Percentiles rank a stretch among this genome's conserved stretches.
phyloP scores from a whole-genome alignment of 2,329 filamentous ascomycete species.

The Penicillium thymicola region DNA sequence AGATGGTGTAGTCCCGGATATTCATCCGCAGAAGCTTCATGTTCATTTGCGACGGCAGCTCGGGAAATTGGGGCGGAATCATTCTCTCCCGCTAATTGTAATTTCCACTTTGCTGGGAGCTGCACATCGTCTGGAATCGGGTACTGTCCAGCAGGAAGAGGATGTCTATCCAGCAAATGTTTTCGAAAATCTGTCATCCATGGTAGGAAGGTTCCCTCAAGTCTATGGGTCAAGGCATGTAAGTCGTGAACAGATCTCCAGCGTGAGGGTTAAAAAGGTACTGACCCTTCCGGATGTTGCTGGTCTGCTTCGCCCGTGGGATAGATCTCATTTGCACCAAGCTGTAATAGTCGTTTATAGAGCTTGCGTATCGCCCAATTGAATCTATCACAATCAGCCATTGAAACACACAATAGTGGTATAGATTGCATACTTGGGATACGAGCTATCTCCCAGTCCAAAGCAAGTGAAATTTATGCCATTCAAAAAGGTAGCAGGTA shows the following conservation, averaged over 20 bases:
- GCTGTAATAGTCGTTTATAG: conserved; percentile 75
- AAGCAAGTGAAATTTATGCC: conserved; percentile 76
- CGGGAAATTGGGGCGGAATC: neutral
- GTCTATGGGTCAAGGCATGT: conserved; percentile 46
- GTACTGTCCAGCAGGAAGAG: conserved; percentile 62
- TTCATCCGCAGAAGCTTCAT: conserved; percentile 12
- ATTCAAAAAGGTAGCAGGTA: conserved; percentile 67
- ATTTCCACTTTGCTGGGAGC: conserved; percentile 70
- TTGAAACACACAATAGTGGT: neutral
- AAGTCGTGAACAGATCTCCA: neutral
- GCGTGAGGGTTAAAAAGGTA: conserved; percentile 11
- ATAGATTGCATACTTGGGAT: conserved; percentile 65
- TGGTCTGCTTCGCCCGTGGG: conserved; percentile 86
- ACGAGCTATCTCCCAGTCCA: conserved; percentile 91
- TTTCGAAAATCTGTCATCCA: conserved; percentile 70
- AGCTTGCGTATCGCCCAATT: conserved; percentile 92
- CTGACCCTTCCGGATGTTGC: conserved; percentile 85
- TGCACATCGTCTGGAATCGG: conserved; percentile 72
- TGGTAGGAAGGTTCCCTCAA: conserved; percentile 75
- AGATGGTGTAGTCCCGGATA: conserved; percentile 27
- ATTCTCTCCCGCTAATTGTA: conserved; percentile 32
- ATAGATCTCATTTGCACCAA: conserved; percentile 75
- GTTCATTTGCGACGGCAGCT: neutral
- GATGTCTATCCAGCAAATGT: conserved; percentile 64
- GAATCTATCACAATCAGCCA: conserved; percentile 55